A percentile compares a stretch with the other conserved stretches of the same genome.
Conservation (phyloP, 2,329 filamentous ascomycete species). For the Trichoderma sp. region DNA sequence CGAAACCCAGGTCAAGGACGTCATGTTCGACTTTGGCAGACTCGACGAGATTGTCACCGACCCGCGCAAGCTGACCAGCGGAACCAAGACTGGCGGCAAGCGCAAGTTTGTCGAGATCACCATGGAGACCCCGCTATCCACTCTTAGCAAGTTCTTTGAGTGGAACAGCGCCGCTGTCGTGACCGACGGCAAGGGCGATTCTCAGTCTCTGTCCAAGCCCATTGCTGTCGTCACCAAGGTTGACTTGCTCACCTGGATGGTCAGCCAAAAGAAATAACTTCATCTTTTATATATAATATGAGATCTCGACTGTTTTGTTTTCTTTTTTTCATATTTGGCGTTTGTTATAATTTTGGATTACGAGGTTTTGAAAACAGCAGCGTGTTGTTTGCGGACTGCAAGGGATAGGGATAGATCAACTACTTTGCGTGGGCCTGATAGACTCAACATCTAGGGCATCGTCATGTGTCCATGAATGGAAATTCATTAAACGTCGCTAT, state of each 20-base stretch:
- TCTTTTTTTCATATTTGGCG: background rate
- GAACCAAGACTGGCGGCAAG: conserved; percentile 49
- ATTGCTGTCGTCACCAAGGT: conserved; percentile 95
- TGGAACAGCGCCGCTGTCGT: conserved; percentile 98
- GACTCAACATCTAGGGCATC: conserved; percentile 49
- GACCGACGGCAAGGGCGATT: conserved; percentile 70
- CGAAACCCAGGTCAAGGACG: conserved; percentile 74
- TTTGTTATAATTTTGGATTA: conserved; percentile 7
- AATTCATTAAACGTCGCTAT: background rate
- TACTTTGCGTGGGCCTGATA: conserved; percentile 35
- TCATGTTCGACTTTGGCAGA: conserved; percentile 96
- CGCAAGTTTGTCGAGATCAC: conserved; percentile 93
- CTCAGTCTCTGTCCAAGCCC: conserved; percentile 69
- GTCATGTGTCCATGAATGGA: conserved; percentile 22
- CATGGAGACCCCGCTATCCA: conserved; percentile 79
- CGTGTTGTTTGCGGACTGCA: conserved; percentile 1
- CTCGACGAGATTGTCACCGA: conserved; percentile 92
- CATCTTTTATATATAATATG: background rate
- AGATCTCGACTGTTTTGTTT: background rate
- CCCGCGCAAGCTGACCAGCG: conserved; percentile 64
- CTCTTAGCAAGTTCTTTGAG: conserved; percentile 91
- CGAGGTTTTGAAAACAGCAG: conserved; percentile 12
- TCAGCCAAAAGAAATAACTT: conserved; percentile 59
- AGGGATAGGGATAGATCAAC: conserved; percentile 26
- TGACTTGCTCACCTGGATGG: conserved; percentile 89